Base-by-base conservation (phyloP, 1,139 yeast genomes). In the Pneumocystis wakefieldiae region DNA sequence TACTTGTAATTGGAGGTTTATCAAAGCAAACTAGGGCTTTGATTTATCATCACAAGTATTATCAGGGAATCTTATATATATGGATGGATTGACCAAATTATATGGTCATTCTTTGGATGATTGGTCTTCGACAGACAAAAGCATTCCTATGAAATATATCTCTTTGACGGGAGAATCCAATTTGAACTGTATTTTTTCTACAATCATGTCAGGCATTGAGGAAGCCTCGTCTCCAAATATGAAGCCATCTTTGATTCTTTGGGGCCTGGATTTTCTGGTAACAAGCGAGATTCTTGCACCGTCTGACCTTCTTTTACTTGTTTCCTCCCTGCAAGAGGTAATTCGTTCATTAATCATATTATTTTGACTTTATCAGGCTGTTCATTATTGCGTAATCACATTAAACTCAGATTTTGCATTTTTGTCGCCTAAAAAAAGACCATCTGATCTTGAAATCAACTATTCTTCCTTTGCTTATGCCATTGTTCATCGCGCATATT, bases 251-350 rank as follows among this genome's bases (percentile, higher is more conserved):
- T 36, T 36, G n/a, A 42, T 59, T 36, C 7, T 41, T 2, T 35
- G 65, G 14, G 39, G 62, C 19, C 24, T 64, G n/a, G 67, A 66
- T 17, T 66, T 65, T 7, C 15, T 66, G 17, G 67, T 65, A 19
- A 28, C 61, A 19, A 29, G 64, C 38, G 62, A 57, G 24, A 62
- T 64, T 14, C 48, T 65, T 17, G 62, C 60, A 24, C 55, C 55
- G 1, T 12, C 32, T 48, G 32, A 36, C 19, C 35, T 38, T 48
- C 35, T n/a, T 17, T n/a, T 42, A 3, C 1, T 29, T 60, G 36
- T 48, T 60, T 24, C 37, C 24, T 1, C 48, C 48, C 2, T 19
- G 10, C 14, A 17, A 61, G n/a, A 48, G 28, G 3, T 62, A 63
- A 17, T 53, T 64, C 3, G 36, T 4, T 6, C 48, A 15, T n/a